phyloP scores from a whole-genome alignment of 768 basidiomycete species.

The Suillus spraguei region DNA sequence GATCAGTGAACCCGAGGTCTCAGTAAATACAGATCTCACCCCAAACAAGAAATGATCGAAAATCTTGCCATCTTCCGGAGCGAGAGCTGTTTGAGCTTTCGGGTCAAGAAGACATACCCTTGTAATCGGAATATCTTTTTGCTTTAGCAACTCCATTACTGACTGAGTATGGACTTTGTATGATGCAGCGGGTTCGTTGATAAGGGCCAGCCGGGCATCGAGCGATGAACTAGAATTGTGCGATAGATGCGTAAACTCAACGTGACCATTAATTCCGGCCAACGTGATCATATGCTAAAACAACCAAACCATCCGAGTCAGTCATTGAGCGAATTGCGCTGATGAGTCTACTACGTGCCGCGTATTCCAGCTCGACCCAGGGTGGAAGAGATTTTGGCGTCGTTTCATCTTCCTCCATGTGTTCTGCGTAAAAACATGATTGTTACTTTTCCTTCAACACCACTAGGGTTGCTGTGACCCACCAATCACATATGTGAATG shows the following conservation, averaged over 20 bases:
- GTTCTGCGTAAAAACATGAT: conserved; percentile 53
- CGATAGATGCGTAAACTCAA: conserved; percentile 90
- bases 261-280: conserved; percentile 61
- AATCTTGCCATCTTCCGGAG: conserved; percentile 76
- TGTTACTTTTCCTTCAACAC: not conserved
- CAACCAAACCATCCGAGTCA: not conserved
- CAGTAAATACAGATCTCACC: conserved; percentile 42
- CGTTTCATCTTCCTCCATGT: conserved; percentile 94
- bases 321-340: conserved; percentile 11
- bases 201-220: conserved; percentile 20
- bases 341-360: conserved; percentile 44
- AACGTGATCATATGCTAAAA: conserved; percentile 81
- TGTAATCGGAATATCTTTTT: conserved; percentile 41
- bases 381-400: conserved; percentile 69
- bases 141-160: conserved; percentile 18
- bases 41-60: conserved; percentile 95
- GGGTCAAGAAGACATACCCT: conserved; percentile 95
- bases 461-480: conserved; percentile 12
- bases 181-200: conserved; percentile 10
- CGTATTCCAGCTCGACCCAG: conserved; percentile 95
- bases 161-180: conserved; percentile 29
- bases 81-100: conserved; percentile 67
- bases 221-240: conserved; percentile 64
- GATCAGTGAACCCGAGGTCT: not conserved
- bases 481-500: conserved; percentile 62